phyloP scores from a whole-genome alignment of 352 stramenopile species.

The Elongisporangium anandrum region DNA sequence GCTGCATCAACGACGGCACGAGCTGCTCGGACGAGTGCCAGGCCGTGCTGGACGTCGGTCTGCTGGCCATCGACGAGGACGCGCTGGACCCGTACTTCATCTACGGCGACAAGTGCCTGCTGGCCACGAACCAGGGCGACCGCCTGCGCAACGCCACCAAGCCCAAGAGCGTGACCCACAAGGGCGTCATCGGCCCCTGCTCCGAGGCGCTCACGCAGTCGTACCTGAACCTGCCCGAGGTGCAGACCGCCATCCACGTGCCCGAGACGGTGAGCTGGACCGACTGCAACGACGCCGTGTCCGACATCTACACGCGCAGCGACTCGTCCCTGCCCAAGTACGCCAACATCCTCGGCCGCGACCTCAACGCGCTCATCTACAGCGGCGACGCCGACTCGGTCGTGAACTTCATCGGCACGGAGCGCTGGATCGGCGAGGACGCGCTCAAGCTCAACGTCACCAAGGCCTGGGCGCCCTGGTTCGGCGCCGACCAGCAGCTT shows the following conservation, averaged over 20 bases:
- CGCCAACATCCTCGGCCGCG: constrained; percentile 46
- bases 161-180: constrained; percentile 19
- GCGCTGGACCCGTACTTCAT: constrained; percentile 77
- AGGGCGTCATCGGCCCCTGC: constrained; percentile 60
- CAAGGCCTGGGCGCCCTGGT: constrained; percentile 68
- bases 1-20: constrained; percentile 49
- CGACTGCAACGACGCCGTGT: constrained; percentile 61
- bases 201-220: constrained; percentile 59
- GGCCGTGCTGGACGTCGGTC: constrained; percentile 42
- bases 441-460: constrained; percentile 63
- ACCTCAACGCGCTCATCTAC: constrained; percentile 66
- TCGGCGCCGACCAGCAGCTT: constrained; percentile 75
- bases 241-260: constrained; percentile 65
- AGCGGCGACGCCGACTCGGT: constrained; percentile 76
- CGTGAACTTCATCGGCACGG: constrained; percentile 87
- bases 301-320: constrained; percentile 49
- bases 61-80: constrained; percentile 34
- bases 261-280: constrained; percentile 44
- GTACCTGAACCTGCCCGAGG: constrained; percentile 52
- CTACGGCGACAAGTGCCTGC: constrained; percentile 75
- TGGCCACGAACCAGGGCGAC: constrained; percentile 50
- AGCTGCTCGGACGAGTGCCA: constrained; percentile 41
- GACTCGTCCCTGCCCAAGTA: constrained; percentile 62
- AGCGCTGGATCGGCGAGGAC: constrained; percentile 73
- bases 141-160: constrained; percentile 38